Conservation (phyloP, 768 basidiomycete species). For the Mycena vitilis region DNA sequence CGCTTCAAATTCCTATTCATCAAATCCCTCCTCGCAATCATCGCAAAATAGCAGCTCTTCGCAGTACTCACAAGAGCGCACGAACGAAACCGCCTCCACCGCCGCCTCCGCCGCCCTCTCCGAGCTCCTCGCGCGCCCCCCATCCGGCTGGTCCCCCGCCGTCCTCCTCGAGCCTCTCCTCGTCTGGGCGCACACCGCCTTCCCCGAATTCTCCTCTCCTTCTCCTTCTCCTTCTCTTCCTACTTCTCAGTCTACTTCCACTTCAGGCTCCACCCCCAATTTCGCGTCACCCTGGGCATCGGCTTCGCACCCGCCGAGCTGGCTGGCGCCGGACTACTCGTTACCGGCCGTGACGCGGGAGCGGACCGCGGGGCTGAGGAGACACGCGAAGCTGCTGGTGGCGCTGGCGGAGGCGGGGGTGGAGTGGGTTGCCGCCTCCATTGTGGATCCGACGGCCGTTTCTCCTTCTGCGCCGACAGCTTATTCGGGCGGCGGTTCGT, state of each 20-base stretch:
- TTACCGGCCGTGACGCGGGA: not conserved
- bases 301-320: not conserved
- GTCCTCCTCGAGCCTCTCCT: conserved; percentile 84
- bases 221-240: too few species aligned
- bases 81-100: too few species aligned
- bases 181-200: too few species aligned
- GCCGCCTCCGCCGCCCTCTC: conserved; percentile 80
- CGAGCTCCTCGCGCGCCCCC: conserved; percentile 82
- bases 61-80: too few species aligned
- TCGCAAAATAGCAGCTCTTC: too few species aligned
- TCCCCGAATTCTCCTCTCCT: too few species aligned
- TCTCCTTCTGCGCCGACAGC: conserved; percentile 50
- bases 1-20: too few species aligned
- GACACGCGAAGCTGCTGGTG: conserved; percentile 20
- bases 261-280: too few species aligned
- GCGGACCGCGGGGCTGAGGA: not conserved
- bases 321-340: not conserved
- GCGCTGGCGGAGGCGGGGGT: conserved; percentile 31
- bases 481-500: too few species aligned
- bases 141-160: conserved; percentile 74
- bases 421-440: conserved; percentile 29
- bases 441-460: conserved; percentile 48
- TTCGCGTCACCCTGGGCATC: not conserved
- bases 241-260: too few species aligned
- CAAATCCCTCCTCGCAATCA: too few species aligned